Evolutionary conservation across 345 rosid species (phyloP).

Genomic region (Populus davidiana): DNA sequence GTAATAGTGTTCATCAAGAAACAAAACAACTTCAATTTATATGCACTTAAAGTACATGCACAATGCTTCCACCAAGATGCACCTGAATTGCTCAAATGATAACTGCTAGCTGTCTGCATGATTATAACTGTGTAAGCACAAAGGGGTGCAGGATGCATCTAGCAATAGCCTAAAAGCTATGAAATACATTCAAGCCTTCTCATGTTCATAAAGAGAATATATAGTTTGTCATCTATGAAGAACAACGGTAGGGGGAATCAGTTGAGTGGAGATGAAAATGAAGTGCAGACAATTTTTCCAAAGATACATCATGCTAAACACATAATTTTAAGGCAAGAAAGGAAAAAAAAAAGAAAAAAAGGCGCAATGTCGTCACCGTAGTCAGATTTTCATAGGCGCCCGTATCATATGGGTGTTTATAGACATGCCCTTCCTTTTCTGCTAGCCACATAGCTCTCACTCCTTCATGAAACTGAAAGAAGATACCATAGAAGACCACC

Average conservation of each 20-base stretch:
- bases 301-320: not conserved
- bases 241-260: not conserved
- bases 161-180: not conserved
- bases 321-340: not conserved
- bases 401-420: constrained; percentile 83
- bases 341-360: not conserved
- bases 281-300: not conserved
- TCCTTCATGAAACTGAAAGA: constrained; percentile 79
- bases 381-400: constrained; percentile 68
- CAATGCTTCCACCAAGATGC: not conserved
- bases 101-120: not conserved
- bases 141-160: not conserved
- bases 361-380: constrained; percentile 36
- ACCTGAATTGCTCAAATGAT: not conserved
- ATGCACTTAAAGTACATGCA: not conserved
- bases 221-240: not conserved
- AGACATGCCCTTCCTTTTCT: constrained; percentile 77
- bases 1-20: not conserved
- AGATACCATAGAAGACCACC: constrained; percentile 6
- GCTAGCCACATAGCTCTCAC: constrained; percentile 95
- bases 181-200: not conserved
- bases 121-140: not conserved
- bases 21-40: not conserved
- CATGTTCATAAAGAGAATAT: not conserved
- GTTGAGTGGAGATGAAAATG: not conserved